Evolutionary conservation across 768 basidiomycete genomes (phyloP).

Genomic region (Amanita pallidorosea): DNA sequence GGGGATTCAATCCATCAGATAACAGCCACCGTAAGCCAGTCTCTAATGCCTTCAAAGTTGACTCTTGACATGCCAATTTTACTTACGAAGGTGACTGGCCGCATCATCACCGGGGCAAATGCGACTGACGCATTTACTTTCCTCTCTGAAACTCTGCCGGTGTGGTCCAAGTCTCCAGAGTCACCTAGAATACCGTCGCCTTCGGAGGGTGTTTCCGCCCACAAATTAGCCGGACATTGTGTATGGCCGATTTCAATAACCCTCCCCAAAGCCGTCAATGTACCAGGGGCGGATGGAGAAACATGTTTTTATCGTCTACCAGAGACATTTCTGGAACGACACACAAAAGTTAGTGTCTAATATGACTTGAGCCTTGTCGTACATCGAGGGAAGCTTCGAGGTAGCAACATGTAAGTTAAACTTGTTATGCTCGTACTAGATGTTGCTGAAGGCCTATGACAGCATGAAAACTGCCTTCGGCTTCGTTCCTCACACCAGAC

Average conservation of each 20-base stretch:
- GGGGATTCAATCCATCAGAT: conserved; percentile 43
- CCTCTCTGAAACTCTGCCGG: conserved; percentile 28
- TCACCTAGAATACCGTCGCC: conserved; percentile 29
- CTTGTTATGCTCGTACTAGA: not conserved
- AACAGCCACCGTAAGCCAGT: conserved; percentile 26
- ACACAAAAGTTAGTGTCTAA: conserved; percentile 35
- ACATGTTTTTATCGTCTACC: conserved; percentile 31
- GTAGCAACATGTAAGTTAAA: conserved; percentile 32
- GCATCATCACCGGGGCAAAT: conserved; percentile 37
- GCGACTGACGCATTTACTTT: conserved; percentile 33
- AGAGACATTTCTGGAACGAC: conserved; percentile 43
- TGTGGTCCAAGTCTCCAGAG: conserved; percentile 38
- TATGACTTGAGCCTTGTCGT: conserved; percentile 38
- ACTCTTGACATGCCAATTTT: not conserved
- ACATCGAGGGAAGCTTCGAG: conserved; percentile 35
- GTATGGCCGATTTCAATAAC: conserved; percentile 39
- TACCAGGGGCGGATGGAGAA: conserved; percentile 26
- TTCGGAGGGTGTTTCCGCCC: conserved; percentile 25
- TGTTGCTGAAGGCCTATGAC: not conserved
- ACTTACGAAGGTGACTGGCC: conserved; percentile 32
- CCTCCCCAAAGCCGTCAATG: conserved; percentile 30
- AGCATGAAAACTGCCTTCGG: conserved; percentile 45
- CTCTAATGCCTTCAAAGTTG: not conserved
- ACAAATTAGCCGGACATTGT: conserved; percentile 35
- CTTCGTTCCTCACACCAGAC: conserved; percentile 36